Evolutionary conservation across 768 basidiomycete species (phyloP).

Genomic region (Tubosaeta sp.): DNA sequence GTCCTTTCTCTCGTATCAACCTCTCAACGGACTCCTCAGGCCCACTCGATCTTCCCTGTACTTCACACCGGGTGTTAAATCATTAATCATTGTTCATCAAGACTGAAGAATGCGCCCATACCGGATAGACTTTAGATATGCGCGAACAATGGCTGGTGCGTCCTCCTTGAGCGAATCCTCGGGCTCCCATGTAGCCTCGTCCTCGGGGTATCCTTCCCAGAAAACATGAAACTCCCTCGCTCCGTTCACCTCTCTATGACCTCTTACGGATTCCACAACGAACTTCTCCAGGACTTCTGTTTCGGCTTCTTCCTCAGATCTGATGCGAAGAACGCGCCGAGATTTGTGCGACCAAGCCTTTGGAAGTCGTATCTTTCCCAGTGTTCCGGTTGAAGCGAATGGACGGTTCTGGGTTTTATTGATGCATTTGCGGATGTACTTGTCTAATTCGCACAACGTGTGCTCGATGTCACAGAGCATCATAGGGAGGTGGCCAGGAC

Average conservation of each 20-base stretch:
- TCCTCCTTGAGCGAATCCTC: constrained; percentile 43
- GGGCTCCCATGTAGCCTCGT: constrained; percentile 58
- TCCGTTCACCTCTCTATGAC: constrained; percentile 35
- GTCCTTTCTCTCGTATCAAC: background rate
- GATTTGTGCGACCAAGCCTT: constrained; percentile 53
- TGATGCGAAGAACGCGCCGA: constrained; percentile 41
- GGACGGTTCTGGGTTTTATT: constrained; percentile 30
- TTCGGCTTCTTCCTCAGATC: constrained; percentile 31
- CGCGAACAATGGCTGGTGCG: constrained; percentile 41
- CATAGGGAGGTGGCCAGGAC: constrained; percentile 47
- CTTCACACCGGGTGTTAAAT: background rate
- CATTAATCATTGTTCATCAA: background rate
- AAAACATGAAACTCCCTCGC: constrained; percentile 43
- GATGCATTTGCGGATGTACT: constrained; percentile 54
- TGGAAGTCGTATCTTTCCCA: constrained; percentile 36
- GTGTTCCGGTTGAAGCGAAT: constrained; percentile 32
- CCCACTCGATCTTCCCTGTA: constrained; percentile 7
- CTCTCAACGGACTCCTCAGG: background rate
- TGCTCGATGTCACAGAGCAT: constrained; percentile 74
- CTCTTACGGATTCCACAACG: constrained; percentile 36
- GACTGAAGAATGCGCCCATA: background rate
- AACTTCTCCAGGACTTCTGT: constrained; percentile 37
- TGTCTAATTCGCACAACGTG: constrained; percentile 73
- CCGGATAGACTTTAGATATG: constrained; percentile 31
- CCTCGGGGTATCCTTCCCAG: constrained; percentile 52